Evolutionary conservation across 2,329 filamentous ascomycete genomes (phyloP).

Genomic region (Tothia fuscella): DNA sequence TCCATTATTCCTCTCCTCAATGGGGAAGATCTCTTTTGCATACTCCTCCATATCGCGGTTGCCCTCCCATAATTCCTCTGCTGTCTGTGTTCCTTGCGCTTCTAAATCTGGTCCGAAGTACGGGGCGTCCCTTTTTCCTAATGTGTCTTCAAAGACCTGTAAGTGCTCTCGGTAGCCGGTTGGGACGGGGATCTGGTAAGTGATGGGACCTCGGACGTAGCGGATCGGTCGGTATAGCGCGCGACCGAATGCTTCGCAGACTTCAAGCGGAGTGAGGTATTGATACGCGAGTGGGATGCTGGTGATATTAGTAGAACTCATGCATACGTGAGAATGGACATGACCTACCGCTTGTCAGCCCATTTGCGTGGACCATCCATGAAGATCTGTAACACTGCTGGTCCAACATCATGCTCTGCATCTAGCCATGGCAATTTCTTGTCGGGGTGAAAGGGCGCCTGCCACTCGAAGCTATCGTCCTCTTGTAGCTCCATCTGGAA

Average conservation of each 20-base stretch:
- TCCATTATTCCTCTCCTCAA: conserved; percentile 91
- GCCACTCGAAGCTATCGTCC: conserved; percentile 84
- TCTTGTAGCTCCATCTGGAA: conserved; percentile 86
- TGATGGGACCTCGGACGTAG: conserved; percentile 69
- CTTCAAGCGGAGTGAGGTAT: conserved; percentile 71
- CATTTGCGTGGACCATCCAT: conserved; percentile 84
- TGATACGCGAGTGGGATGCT: conserved; percentile 87
- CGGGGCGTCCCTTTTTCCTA: conserved; percentile 46
- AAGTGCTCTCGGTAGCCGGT: conserved; percentile 82
- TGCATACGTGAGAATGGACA: background rate
- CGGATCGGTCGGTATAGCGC: conserved; percentile 66
- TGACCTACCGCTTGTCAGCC: conserved; percentile 55
- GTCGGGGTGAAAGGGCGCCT: conserved; percentile 84
- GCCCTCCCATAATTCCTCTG: conserved; percentile 80
- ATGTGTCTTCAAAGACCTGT: conserved; percentile 48
- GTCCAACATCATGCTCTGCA: conserved; percentile 89
- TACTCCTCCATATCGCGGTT: conserved; percentile 88
- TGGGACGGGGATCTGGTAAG: conserved; percentile 76
- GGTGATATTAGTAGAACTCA: background rate
- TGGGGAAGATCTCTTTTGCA: conserved; percentile 80
- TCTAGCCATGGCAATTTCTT: conserved; percentile 89
- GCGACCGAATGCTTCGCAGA: conserved; percentile 65
- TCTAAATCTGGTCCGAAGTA: conserved; percentile 52
- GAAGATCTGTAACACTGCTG: conserved; percentile 84
- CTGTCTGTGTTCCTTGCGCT: conserved; percentile 54